Evolutionary conservation across 2,329 filamentous ascomycete genomes (phyloP), one percentile per base, ranked within the genome.

Genomic region (Colletotrichum orbiculare): DNA sequence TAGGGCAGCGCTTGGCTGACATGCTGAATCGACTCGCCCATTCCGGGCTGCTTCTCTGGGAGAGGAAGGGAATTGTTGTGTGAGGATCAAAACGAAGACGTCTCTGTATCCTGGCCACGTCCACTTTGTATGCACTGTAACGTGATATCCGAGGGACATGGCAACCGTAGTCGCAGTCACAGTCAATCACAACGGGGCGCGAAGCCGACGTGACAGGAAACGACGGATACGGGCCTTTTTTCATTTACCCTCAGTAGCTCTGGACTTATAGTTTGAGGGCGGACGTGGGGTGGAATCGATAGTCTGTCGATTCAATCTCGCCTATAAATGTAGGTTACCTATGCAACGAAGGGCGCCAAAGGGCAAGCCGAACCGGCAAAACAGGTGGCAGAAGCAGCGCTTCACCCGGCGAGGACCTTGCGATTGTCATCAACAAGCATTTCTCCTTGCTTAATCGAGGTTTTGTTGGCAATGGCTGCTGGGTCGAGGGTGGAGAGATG

Each of bases 81-180:
- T 25, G 25, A 25, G 25, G 25, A 4, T 25, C 25, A 25, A 25
- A 25, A 25, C 25, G 25, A 25, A 25, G 25, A 25, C 25, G 25
- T 25, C 25, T 25, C 25, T 25, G 25, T 25, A 25, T 5, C 25
- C 25, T 25, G 25, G 25, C 25, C 25, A 25, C 60, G 13, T 54
- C 53, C 46, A 38, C 45, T 43, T 25, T 25, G 25, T 25, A 52
- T 67, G 61, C 61, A 49, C 56, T 65, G 65, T 61, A 67, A 67
- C 56, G 65, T 67, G 57, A 65, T 67, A 67, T 65, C 42, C 65
- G 65, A 65, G 43, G 38, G 42, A 52, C 12, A 41, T 42, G 39
- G 47, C 39, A 55, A 39, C 46, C 33, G n/a, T 13, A 33, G 25
- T 25, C 25, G 25, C 25, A 25, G 25, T 25, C 25, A 5, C 25